Percentiles rank a stretch among this genome's conserved stretches.
Evolutionary conservation across 345 rosid species (phyloP).

Genomic region (Eucalyptus victrix): DNA sequence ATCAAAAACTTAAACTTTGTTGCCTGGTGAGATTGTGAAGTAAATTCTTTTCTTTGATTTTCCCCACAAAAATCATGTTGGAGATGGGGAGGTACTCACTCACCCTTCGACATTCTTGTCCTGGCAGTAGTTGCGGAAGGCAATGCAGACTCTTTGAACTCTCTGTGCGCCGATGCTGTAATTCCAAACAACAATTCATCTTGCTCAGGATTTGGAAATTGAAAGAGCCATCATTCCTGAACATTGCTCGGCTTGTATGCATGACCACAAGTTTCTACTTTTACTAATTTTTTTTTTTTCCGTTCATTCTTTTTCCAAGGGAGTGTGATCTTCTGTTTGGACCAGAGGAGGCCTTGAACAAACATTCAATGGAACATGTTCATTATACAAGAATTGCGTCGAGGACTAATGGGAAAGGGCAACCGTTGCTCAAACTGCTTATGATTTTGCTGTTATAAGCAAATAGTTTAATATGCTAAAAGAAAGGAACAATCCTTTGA

Average conservation of each 20-base stretch:
- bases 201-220: background rate
- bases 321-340: background rate
- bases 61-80: background rate
- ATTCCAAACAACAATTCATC: background rate
- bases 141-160: slow-evolving; percentile 38
- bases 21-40: background rate
- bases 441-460: background rate
- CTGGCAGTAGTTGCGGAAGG: slow-evolving; percentile 31
- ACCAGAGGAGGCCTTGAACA: background rate
- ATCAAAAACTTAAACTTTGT: background rate
- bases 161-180: slow-evolving; percentile 51
- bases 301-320: background rate
- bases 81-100: background rate
- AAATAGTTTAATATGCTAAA: background rate
- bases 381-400: background rate
- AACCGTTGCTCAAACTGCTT: background rate
- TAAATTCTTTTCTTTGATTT: background rate
- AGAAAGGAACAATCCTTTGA: background rate
- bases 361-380: background rate
- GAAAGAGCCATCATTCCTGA: background rate
- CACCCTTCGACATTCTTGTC: slow-evolving; percentile 40
- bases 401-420: background rate
- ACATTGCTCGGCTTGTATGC: background rate
- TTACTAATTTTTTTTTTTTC: background rate
- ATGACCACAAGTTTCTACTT: background rate